Evolutionary conservation across 1,284 basidiomycete genomes (phyloP).

Genomic region (Cutaneotrichosporon cutaneum): DNA sequence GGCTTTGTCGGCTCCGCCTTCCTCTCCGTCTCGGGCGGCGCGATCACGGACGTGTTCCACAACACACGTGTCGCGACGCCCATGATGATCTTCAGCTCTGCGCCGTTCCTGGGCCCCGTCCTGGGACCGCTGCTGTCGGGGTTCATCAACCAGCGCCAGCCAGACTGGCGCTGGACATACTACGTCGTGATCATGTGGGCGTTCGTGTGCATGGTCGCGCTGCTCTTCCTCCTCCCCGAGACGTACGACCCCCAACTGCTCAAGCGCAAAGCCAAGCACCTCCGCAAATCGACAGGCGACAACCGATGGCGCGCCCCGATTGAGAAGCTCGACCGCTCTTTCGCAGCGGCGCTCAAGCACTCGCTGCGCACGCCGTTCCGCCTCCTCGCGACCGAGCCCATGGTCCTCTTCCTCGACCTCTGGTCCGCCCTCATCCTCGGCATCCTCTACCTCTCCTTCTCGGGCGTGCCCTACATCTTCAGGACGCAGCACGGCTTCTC

Average conservation of each 20-base stretch:
- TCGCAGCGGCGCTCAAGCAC: conserved; percentile 57
- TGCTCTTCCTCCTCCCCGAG: conserved; percentile 65
- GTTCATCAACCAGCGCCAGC: conserved; percentile 57
- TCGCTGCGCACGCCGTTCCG: conserved; percentile 72
- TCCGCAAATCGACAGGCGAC: conserved; percentile 59
- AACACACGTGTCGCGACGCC: conserved; percentile 68
- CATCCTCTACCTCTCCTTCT: conserved; percentile 70
- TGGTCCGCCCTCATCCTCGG: conserved; percentile 68
- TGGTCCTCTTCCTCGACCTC: conserved; percentile 68
- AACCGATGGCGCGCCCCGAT: conserved; percentile 61
- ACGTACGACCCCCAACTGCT: conserved; percentile 69
- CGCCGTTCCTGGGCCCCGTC: conserved; percentile 73
- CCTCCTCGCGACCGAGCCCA: conserved; percentile 66
- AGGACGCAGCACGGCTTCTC: conserved; percentile 62
- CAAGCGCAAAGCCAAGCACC: conserved; percentile 58
- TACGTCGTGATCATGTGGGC: conserved; percentile 63
- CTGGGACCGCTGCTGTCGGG: conserved; percentile 59
- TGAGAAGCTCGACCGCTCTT: conserved; percentile 56
- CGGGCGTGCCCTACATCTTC: conserved; percentile 67
- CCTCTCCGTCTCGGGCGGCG: conserved; percentile 75
- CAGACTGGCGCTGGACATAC: conserved; percentile 75
- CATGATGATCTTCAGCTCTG: conserved; percentile 71
- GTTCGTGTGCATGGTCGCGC: conserved; percentile 44
- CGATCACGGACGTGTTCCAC: conserved; percentile 70
- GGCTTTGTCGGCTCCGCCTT: conserved; percentile 70